Base-by-base conservation (phyloP, 805 yeast genomes). In the Saccharomycopsis sp. region DNA sequence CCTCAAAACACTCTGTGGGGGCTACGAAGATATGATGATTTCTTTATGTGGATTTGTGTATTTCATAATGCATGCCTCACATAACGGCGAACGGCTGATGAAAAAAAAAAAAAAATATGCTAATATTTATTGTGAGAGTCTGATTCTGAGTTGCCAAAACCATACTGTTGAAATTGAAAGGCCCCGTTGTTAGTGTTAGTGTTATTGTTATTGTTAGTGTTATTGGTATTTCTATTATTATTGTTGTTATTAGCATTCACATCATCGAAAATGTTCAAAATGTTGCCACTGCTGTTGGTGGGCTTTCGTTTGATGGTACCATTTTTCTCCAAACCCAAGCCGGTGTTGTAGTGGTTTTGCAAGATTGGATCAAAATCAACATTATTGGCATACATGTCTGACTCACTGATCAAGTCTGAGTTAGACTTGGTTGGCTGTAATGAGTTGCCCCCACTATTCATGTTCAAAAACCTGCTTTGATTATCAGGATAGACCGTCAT, bases 281-380 rank as follows among this genome's bases (percentile, higher is more conserved):
- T n/a, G n/a, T n/a, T n/a, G n/a, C n/a, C n/a, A n/a, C n/a, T n/a
- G n/a, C n/a, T n/a, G n/a, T n/a, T n/a, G n/a, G n/a, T n/a, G n/a
- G n/a, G n/a, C n/a, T n/a, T n/a, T n/a, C n/a, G n/a, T 26, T 43
- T 43, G 6, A 43, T 41, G 8, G 48, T 43, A 5, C 48, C 48
- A 34, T 43, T 43, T 17, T 43, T 41, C 5, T 36, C n/a, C 7
- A 43, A 21, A 4, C 48, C 48, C 33, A 43, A 43, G 1, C 48
- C 48, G 26, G 45, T 21, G 9, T 21, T 15, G n/a, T 5, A 33
- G 23, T 38, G 32, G 13, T 13, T 12, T 10, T 43, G 26, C n/a
- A 43, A 19, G 13, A 43, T 41, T 10, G 36, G 45, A 20, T 41
- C 21, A 22, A 39, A 43, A 25, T 43, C 29, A 3, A 43, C 38